Conservation (phyloP, 2,329 filamentous ascomycete species). For the Fusarium sp. region DNA sequence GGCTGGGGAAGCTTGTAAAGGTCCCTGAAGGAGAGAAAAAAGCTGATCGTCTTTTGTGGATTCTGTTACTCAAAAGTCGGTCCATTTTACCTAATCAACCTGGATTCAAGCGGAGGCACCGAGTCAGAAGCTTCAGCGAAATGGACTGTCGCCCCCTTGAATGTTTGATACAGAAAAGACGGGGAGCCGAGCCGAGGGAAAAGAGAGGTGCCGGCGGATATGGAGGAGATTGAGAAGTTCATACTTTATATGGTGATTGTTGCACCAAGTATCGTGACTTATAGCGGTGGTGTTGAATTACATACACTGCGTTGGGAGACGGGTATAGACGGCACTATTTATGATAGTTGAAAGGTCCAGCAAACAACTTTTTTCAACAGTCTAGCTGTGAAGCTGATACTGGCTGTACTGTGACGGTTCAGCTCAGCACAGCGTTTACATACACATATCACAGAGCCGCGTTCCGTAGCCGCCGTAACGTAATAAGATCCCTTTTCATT, state of each 20-base stretch:
- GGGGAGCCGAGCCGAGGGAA: background rate
- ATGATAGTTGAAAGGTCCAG: background rate
- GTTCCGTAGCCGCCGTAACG: background rate
- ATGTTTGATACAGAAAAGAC: background rate
- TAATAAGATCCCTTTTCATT: background rate
- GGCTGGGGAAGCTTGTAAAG: background rate
- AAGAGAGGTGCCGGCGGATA: background rate
- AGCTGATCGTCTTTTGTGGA: slow-evolving; percentile 31
- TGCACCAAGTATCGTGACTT: background rate
- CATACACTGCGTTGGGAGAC: background rate
- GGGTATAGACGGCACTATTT: background rate
- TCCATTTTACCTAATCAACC: slow-evolving; percentile 39
- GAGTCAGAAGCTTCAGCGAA: slow-evolving; percentile 18
- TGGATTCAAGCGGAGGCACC: slow-evolving; percentile 17
- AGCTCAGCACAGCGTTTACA: background rate
- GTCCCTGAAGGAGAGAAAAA: background rate
- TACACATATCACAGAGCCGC: background rate
- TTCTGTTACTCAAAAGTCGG: slow-evolving; percentile 39
- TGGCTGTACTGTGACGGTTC: background rate
- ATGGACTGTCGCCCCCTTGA: slow-evolving; percentile 19
- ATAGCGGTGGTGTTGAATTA: background rate
- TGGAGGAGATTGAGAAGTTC: background rate
- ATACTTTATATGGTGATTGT: background rate
- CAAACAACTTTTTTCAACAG: background rate
- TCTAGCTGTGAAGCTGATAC: background rate